Evolutionary conservation across 1,284 basidiomycete genomes (phyloP), one percentile per base, ranked within the genome.

Genomic region (Blastosporella zonata): DNA sequence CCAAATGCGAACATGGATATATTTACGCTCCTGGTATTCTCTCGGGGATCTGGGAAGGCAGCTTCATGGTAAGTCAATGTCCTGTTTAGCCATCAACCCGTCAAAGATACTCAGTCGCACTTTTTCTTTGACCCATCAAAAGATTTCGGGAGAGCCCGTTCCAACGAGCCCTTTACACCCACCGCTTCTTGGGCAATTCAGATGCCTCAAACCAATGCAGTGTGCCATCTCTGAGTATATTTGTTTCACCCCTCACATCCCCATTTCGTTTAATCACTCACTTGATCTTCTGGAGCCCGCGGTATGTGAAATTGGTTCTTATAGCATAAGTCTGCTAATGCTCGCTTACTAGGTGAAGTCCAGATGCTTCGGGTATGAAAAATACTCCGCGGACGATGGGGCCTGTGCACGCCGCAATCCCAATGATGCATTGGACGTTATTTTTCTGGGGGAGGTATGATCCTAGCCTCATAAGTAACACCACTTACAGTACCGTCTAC

Each of bases 31-130:
- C 70, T 46, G 70, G 75, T 21, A 58, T 69, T 29, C 65, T 82
- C 47, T 66, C 73, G 34, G 81, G 79, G 2, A 57, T 75, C 49
- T 82, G 81, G 80, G 74, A 81, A 62, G 80, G 80, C 1, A 68
- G 66, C 42, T 77, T 72, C 59, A 77, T 78, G 75, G 80, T 80
- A 55, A 58, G 60, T 55, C 36, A 45, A 39, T 27, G 13, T 22
- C 34, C 38, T 21, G 17, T 35, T 38, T 38, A 17, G 6, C n/a
- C 3, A 12, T 13, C 9, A 7, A 5, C 13, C 1, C 34, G 33
- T 27, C 33, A 15, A 1, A 28, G 35, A 23, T 38, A 47, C 36
- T 39, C 15, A 27, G 3, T 3, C 20, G 5, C 31, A 18, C 22
- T 21, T 15, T 23, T 28, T 40, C 18, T 15, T n/a, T n/a, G n/a